Base-by-base conservation (phyloP, 2,329 filamentous ascomycete genomes). In the Phialocephala subalpina region DNA sequence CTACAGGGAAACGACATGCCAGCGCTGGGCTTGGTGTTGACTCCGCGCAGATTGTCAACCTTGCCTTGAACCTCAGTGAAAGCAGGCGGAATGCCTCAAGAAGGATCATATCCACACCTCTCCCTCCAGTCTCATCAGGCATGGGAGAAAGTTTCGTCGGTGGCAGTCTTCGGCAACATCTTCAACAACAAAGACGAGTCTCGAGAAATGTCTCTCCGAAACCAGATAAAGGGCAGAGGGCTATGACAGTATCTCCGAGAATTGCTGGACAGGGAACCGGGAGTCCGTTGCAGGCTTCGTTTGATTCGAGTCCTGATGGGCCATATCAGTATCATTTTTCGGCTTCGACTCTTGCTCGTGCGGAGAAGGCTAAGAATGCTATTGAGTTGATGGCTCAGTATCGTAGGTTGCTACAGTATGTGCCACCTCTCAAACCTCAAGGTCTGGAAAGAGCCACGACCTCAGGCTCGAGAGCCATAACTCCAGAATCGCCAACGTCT, bases 361-460 rank as follows among this genome's bases (percentile, higher is more conserved):
- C 92, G 20, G 91, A 95, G 73, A 97, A 93, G 78, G 94, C 94
- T 4, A 93, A 92, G 72, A 88, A 89, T 42, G 90, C 95, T 70
- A 87, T 99, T 63, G 95, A 97, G 77, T 86, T 98, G 25, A 92
- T 93, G 77, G 87, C 90, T 7, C 91, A 97, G 75, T 96, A 97
- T 79, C 83, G 94, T 67, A 87, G 92, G 2, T 80, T 98, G 11
- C 82, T 98, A n/a, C 86, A 92, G 36, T 84, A 90, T 68, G 81
- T 98, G 0, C 92, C 94, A 9, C 93, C 93, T 0, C 79, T 98
- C 18, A 88, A 88, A 67, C 80, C 80, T 64, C 70, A 80, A 69
- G 14, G 68, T 14, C 64, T 77, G 1, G 75, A 77, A 5, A 80
- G 79, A 38, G 74, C 77, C 1, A 77, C 80, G 1, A 80, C 80